Base-by-base conservation (phyloP, 1,284 basidiomycete genomes). In the Mycena sp. region DNA sequence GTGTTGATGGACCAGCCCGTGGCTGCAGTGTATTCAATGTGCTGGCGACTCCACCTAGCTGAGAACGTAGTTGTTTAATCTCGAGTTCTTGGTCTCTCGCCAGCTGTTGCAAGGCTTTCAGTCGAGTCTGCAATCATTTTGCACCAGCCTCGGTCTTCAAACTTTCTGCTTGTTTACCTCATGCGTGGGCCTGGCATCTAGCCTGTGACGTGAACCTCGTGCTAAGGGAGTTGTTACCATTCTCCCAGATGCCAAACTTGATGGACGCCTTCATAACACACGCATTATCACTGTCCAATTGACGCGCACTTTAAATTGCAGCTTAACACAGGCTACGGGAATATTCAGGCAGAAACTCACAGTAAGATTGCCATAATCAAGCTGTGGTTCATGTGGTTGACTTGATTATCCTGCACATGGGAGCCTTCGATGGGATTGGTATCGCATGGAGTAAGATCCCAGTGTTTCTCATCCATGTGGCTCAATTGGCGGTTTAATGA, bases 291-390 rank as follows among this genome's bases (percentile, higher is more conserved):
- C 32, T 35, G 32, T 35, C 32, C 32, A 35, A 35, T 35, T 35
- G 7, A 35, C 32, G 32, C 14, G 32, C 7, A 35, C 32, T 35
- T 7, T 14, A 35, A 14, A 14, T 35, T 9, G 9, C 14, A 35
- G 14, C 14, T 35, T 35, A 9, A 35, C 9, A 9, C 9, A 35
- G 9, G 32, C 32, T 35, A 35, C 14, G 7, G 32, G 32, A 14
- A 9, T 7, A 14, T 7, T 35, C 32, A 35, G 14, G 14, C 14
- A 9, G 32, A 35, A 19, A 9, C 40, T 41, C n/a, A 64, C 68
- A 73, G 45, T 71, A 46, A 9, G 6, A 26, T 46, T 23, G 44
- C 21, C 25, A 23, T 21, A 9, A 43, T 17, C 16, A 43, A 23
- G 9, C 9, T 17, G 21, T 17, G 40, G 21, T 43, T 43, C 21